phyloP scores from a whole-genome alignment of 2,329 filamentous ascomycete species.

The Neonectria punicea region DNA sequence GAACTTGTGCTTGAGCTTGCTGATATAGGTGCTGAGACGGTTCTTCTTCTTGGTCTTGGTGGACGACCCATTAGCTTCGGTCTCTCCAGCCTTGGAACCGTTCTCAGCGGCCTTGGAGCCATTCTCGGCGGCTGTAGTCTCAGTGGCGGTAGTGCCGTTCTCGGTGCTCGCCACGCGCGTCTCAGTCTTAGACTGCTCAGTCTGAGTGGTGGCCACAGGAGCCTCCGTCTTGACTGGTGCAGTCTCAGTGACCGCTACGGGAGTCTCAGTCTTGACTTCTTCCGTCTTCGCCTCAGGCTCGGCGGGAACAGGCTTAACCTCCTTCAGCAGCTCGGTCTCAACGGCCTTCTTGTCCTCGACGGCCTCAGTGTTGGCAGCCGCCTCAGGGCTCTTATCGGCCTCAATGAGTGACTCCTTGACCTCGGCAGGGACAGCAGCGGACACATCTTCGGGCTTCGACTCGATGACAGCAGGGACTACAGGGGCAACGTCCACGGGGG shows the following conservation, averaged over 20 bases:
- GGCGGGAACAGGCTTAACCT: constrained; percentile 58
- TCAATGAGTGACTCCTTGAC: constrained; percentile 68
- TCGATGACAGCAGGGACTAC: not conserved
- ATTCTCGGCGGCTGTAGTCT: constrained; percentile 38
- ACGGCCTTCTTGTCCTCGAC: constrained; percentile 80
- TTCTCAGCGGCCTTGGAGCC: constrained; percentile 26
- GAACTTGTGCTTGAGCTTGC: constrained; percentile 63
- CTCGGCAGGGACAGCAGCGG: constrained; percentile 52
- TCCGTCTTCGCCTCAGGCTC: constrained; percentile 32
- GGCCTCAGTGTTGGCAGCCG: constrained; percentile 72
- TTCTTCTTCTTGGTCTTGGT: constrained; percentile 70
- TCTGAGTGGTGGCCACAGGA: constrained; percentile 13
- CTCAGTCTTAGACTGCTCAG: constrained; percentile 22
- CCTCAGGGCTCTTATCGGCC: constrained; percentile 74
- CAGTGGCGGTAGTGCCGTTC: constrained; percentile 34
- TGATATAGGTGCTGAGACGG: constrained; percentile 71
- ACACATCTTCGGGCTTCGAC: constrained; percentile 34
- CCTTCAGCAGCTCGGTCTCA: constrained; percentile 77
- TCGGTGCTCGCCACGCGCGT: constrained; percentile 27
- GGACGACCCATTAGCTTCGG: constrained; percentile 40
- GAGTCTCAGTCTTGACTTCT: constrained; percentile 26
- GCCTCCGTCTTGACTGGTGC: constrained; percentile 23
- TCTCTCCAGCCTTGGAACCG: constrained; percentile 35
- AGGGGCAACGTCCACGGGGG: not conserved
- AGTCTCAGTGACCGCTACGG: not conserved